Base-by-base conservation (phyloP, 805 yeast species). In the Pichia eremophila region DNA sequence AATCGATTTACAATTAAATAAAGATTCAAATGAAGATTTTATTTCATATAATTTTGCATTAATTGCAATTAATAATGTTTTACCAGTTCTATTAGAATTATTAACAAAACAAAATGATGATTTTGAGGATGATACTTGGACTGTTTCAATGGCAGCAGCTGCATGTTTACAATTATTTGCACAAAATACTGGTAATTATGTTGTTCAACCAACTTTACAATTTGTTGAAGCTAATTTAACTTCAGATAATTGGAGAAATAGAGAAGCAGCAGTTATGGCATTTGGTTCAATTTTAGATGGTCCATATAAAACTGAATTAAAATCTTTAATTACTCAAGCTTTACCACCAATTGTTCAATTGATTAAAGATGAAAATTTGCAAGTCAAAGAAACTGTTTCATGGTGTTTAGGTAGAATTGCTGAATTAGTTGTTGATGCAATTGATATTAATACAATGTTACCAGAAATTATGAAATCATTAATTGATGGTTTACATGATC, bases 181-280 rank as follows among this genome's bases (percentile, higher is more conserved):
- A 5, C 95, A 85, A 65, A 80, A 84, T 59, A 85, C 95, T 44
- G 95, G 91, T 14, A 81, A 84, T 61, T 81, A 81, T 54, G 90
- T 93, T 37, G 87, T 91, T 40, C 85, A 81, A 53, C 91, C 95
- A 39, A 85, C 95, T 5, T 68, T 93, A 53, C 75, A 73, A 47
- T 93, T 89, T 70, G 96, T 93, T 32, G 90, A 83, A 56, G 72
- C 76, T 41, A 85, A 86, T 61, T 75, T 93, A 46, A 65, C 66
- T 3, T 69, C 77, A 18, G 57, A 67, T 15, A 69, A 72, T 49
- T 93, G 99, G 99, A 79, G 93, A 66, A 69, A 78, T 47, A 82
- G 96, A 58, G 99, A 93, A 69, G 98, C 98, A 27, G 95, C 98
- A 2, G 96, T 93, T 7, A 93, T 93, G 99, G 97, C 99, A 0